phyloP scores from a whole-genome alignment of 129 eudicot species.

The Tanacetum coccineum region DNA sequence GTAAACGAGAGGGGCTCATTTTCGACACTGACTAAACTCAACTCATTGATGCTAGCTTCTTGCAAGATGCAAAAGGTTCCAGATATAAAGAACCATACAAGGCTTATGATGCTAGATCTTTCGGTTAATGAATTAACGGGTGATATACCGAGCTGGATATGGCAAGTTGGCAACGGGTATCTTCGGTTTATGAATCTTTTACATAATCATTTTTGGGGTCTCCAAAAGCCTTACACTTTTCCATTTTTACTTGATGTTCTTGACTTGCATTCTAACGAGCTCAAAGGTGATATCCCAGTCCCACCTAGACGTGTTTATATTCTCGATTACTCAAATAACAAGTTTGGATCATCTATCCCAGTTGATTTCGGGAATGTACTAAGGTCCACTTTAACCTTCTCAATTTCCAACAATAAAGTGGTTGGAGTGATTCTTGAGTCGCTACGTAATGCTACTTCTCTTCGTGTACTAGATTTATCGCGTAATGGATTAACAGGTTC shows the following conservation, averaged over 20 bases:
- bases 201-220: conserved; percentile 30
- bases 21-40: not conserved
- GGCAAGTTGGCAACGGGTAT: conserved; percentile 35
- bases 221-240: conserved; percentile 34
- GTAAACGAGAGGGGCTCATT: not conserved
- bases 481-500: not conserved
- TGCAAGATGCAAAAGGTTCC: too few species aligned
- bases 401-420: conserved; percentile 42
- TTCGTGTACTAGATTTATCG: conserved; percentile 37
- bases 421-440: conserved; percentile 46
- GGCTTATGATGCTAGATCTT: too few species aligned
- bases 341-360: conserved; percentile 39
- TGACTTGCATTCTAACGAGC: conserved; percentile 43
- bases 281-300: conserved; percentile 43
- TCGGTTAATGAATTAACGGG: too few species aligned
- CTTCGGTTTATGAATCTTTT: conserved; percentile 44
- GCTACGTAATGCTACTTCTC: conserved; percentile 36
- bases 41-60: not conserved
- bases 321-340: conserved; percentile 52
- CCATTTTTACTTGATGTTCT: conserved; percentile 26
- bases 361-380: conserved; percentile 33
- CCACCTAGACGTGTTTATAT: conserved; percentile 34
- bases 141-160: conserved; percentile 12
- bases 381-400: conserved; percentile 25
- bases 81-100: too few species aligned